These are phyloP conservation scores for Chlamydomonas urium DNA, from an alignment of 139 green algal species.

Conservation along the genomic window DNA sequence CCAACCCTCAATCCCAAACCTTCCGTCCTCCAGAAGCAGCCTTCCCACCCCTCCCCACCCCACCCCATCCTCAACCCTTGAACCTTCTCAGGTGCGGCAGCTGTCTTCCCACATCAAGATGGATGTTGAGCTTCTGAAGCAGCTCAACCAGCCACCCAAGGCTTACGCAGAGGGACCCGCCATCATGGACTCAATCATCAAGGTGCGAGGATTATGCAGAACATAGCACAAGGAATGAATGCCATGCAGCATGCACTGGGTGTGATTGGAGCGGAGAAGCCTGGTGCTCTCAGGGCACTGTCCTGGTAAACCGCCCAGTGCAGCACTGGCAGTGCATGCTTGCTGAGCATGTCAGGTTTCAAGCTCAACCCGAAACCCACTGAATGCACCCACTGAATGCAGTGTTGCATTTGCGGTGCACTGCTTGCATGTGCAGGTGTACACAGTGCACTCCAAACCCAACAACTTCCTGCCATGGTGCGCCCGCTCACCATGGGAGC, in stretches of 20 bases:
- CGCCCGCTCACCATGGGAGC: not conserved
- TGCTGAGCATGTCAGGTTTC: not conserved
- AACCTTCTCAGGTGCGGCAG: not conserved
- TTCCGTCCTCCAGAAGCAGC: not conserved
- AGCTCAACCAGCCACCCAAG: slow-evolving; percentile 13
- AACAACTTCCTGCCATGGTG: slow-evolving; percentile 22
- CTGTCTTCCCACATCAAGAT: slow-evolving; percentile 31
- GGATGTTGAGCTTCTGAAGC: slow-evolving; percentile 18
- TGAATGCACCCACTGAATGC: not conserved
- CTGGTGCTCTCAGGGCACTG: not conserved
- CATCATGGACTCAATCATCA: slow-evolving; percentile 69
- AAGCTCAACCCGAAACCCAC: not conserved
- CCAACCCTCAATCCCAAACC: no score
- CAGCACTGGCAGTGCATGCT: not conserved
- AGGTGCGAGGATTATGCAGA: slow-evolving; percentile 33
- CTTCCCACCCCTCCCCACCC: not conserved
- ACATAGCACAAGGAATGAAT: not conserved
- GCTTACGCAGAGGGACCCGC: slow-evolving; percentile 22
- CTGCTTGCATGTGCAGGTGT: slow-evolving; percentile 5
- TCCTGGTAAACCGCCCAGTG: not conserved
- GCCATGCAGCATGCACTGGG: not conserved
- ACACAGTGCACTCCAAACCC: slow-evolving; percentile 11
- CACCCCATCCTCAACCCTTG: not conserved
- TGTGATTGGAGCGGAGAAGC: not conserved
- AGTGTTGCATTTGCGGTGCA: not conserved